These are phyloP conservation scores for Cucumis cinereus DNA, from an alignment of 306 rosid genomes.

Conservation along the genomic window DNA sequence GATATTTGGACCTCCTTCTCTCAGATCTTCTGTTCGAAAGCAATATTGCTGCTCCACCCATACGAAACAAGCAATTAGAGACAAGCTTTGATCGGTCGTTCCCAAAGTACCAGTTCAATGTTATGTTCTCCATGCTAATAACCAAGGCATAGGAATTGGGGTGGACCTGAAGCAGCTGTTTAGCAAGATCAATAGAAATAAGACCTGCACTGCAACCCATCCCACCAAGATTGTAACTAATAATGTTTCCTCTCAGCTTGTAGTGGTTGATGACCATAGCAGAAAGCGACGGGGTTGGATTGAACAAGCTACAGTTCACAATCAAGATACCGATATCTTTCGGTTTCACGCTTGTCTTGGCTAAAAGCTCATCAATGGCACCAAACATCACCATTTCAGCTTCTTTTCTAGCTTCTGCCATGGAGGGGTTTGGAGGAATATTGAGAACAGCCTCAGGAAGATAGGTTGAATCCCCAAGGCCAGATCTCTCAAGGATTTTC, in stretches of 20 bases:
- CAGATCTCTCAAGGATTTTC: conserved; percentile 85
- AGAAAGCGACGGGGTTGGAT: conserved; percentile 88
- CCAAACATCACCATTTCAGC: conserved; percentile 81
- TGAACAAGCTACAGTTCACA: conserved; percentile 81
- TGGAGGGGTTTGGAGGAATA: conserved; percentile 83
- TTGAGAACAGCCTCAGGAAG: conserved; percentile 82
- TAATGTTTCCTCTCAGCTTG: conserved; percentile 75
- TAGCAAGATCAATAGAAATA: conserved; percentile 76
- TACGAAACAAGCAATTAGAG: conserved; percentile 70
- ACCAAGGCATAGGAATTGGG: conserved; percentile 75
- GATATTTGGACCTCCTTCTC: conserved; percentile 74
- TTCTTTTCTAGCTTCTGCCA: conserved; percentile 90
- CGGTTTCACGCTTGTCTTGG: conserved; percentile 60
- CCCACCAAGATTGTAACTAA: conserved; percentile 71
- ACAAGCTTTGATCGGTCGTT: conserved; percentile 83
- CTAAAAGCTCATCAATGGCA: conserved; percentile 66
- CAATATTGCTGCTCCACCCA: conserved; percentile 86
- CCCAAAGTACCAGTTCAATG: conserved; percentile 91
- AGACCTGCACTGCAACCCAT: conserved; percentile 97
- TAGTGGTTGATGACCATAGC: conserved; percentile 81
- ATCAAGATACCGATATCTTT: conserved; percentile 81
- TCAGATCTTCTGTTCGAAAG: conserved; percentile 66
- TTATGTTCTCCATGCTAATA: conserved; percentile 90
- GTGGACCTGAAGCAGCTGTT: conserved; percentile 78
- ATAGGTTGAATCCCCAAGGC: conserved; percentile 74